Evolutionary conservation across 345 rosid species (phyloP).

Genomic region (Populus ilicifolia): DNA sequence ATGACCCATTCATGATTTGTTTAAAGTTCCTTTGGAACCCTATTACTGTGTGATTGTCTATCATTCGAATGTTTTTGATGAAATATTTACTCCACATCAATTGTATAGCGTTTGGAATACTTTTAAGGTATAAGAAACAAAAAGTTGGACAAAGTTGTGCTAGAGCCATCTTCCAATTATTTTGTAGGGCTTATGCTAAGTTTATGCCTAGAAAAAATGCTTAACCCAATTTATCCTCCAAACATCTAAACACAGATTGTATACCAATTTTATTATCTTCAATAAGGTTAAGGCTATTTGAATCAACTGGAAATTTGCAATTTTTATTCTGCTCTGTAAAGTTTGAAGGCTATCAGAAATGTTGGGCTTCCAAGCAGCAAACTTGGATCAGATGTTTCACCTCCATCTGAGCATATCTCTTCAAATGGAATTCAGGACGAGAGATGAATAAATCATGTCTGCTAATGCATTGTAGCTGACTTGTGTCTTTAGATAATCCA

Average conservation of each 20-base stretch:
- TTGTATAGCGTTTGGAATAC: neutral
- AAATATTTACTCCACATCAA: neutral
- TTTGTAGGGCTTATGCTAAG: too few species aligned
- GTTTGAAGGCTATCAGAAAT: slow-evolving; percentile 3
- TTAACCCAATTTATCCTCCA: neutral
- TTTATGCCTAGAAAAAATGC: neutral
- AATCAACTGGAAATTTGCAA: neutral
- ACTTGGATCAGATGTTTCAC: neutral
- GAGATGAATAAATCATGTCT: neutral
- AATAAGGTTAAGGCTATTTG: neutral
- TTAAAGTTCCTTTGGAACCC: neutral
- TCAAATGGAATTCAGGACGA: neutral
- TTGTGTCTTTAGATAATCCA: neutral
- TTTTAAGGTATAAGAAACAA: neutral
- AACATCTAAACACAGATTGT: neutral
- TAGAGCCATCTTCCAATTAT: too few species aligned
- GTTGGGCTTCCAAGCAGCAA: neutral
- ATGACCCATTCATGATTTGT: neutral
- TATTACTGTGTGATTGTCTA: neutral
- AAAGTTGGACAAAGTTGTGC: too few species aligned
- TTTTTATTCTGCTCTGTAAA: neutral
- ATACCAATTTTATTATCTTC: neutral
- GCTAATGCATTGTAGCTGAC: neutral
- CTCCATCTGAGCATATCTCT: neutral
- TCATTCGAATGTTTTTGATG: neutral